These are phyloP conservation scores for Nannizziopsis arthrosporioides DNA, from an alignment of 2,329 filamentous ascomycete genomes.

Conservation along the genomic window DNA sequence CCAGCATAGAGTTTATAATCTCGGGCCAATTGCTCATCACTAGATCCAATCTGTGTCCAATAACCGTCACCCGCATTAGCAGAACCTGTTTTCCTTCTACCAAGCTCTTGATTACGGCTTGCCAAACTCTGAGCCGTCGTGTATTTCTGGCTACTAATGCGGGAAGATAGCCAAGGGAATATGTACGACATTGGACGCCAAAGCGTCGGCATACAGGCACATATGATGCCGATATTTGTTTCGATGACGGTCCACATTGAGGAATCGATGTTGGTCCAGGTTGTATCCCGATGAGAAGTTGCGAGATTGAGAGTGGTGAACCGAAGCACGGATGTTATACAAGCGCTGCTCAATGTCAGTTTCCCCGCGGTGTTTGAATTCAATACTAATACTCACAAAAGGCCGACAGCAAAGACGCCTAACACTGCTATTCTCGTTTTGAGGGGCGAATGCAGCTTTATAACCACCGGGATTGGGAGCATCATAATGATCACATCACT, in stretches of 20 bases:
- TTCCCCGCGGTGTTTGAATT: background rate
- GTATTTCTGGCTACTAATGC: constrained; percentile 2
- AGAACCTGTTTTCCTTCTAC: background rate
- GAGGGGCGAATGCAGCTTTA: constrained; percentile 29
- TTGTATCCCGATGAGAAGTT: constrained; percentile 18
- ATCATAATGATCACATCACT: constrained; percentile 28
- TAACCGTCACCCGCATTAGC: background rate
- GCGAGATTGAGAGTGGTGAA: constrained; percentile 25
- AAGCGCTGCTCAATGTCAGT: constrained; percentile 18
- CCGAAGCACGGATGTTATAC: constrained; percentile 24
- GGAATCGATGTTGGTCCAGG: constrained; percentile 21
- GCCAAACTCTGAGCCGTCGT: background rate
- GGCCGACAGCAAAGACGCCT: constrained; percentile 27
- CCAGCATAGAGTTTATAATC: background rate
- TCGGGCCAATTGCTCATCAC: constrained; percentile 6
- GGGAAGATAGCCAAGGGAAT: constrained; percentile 15
- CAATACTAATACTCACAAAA: constrained; percentile 23
- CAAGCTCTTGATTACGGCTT: background rate
- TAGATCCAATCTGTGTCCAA: constrained; percentile 8
- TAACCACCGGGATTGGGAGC: constrained; percentile 25
- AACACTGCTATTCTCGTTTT: constrained; percentile 39
- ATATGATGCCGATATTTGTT: constrained; percentile 27
- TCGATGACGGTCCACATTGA: constrained; percentile 31
- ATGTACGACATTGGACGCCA: constrained; percentile 20
- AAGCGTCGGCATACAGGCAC: constrained; percentile 31